Evolutionary conservation across 345 rosid genomes (phyloP), one percentile per base, ranked within the genome.

Genomic region (Excoecaria cochinchinensis): DNA sequence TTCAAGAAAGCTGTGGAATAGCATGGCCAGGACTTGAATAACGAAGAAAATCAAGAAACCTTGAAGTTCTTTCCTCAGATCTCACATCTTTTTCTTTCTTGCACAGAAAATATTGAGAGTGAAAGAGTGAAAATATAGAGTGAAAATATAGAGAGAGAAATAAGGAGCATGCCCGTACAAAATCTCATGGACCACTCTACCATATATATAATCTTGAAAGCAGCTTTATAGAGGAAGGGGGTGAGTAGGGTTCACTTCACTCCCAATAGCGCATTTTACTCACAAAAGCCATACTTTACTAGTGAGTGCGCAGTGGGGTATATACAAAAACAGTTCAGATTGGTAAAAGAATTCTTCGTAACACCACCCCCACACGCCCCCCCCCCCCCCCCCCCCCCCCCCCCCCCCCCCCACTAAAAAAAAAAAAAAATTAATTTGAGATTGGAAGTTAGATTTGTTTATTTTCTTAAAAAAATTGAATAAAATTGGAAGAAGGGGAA

Each of bases 1-100:
- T 90, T 90, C 94, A 90, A 90, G 94, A 90, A 90, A 90, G 94
- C 94, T 88, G 94, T 90, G 94, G 94, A 90, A 90, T 80, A 90
- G 87, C 92, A 88, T 88, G 94, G 76, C 89, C 84, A 80, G 88
- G 88, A 84, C 84, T 80, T 81, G 24, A 47, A 5, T 56, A 4
- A 63, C 6, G 56, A 13, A 22, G 46, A 39, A 19, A 67, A 39
- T 19, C 67, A 22, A 21, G n/a, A 50, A 64, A 22, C 47, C 74
- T 73, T 38, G 38, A 13, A n/a, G 21, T 72, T 50, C 68, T 25
- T 13, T 24, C 69, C 69, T 74, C 83, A 85, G 86, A 85, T 82
- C 86, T 76, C 79, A 55, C 48, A 70, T 51, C 9, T 16, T 3
- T 22, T 44, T 52, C 12, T 46, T 17, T 58, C 56, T 56, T 47